Evolutionary conservation across 768 basidiomycete species (phyloP), one percentile per base, ranked within the genome.

Genomic region (Trametes elegans): DNA sequence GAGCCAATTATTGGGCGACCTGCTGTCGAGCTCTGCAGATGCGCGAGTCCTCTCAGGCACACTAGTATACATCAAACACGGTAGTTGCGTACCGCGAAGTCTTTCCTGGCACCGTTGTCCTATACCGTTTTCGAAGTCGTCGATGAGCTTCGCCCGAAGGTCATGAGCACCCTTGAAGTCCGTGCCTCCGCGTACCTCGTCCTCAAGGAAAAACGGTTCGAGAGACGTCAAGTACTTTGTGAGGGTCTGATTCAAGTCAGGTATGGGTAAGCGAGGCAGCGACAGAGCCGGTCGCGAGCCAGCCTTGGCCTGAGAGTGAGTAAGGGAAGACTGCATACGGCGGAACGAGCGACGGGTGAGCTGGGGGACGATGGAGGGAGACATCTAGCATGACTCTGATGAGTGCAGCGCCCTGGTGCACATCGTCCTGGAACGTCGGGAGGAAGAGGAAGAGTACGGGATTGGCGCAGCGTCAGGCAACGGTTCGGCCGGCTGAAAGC

Each of bases 1-100:
- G 10, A 98, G 80, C 95, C 95, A 98, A 67, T 96, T 97, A 68
- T 86, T 76, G 0, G 93, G 91, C 7, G 93, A 94, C 1, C 76
- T 73, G 61, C 78, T 83, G 72, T 96, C 93, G 46, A 97, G 79
- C 27, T 89, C 93, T 86, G 69, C 45, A 24, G 49, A 7, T 3
- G 9, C 43, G 18, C 13, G 43, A 35, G 44, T 14, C 49, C 45
- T 45, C 24, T 34, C 49, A 11, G 60, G 56, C n/a, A 39, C 13
- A 5, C 18, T 18, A 23, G 3, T 19, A 19, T 2, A 54, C 63
- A 2, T 49, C 55, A 5, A 44, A 44, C 13, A 57, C 53, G 50
- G 57, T 51, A 31, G 57, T n/a, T 41, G 34, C 61, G 7, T 26
- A 89, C 91, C 89, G 58, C 84, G 71, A 46, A 96, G 71, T 39